Conservation (phyloP, 225 moss, liverwort and hornwort genomes). For the Anthoceros angustus region DNA sequence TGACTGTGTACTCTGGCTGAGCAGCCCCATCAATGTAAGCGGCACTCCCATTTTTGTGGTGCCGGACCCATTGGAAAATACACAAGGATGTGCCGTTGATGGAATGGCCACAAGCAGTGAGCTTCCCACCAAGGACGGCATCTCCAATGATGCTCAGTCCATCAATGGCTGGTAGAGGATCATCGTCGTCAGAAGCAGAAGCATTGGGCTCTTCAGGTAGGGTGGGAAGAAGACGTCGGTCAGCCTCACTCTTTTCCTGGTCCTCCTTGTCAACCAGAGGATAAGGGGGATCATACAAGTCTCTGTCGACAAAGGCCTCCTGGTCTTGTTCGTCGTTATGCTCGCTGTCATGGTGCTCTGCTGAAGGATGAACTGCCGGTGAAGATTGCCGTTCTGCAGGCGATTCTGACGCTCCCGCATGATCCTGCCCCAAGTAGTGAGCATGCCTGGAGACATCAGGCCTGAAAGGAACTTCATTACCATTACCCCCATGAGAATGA, state of each 20-base stretch:
- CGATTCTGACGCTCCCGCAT: background rate
- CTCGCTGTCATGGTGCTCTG: background rate
- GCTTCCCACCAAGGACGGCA: constrained; percentile 61
- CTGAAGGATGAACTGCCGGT: background rate
- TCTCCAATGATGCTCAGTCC: constrained; percentile 90
- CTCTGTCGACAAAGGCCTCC: constrained; percentile 29
- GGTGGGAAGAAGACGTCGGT: constrained; percentile 55
- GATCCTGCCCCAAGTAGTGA: background rate
- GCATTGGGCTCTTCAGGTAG: constrained; percentile 75
- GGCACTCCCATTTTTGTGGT: constrained; percentile 70
- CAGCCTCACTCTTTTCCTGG: constrained; percentile 39
- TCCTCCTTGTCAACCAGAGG: constrained; percentile 23
- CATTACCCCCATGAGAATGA: background rate
- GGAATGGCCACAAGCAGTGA: constrained; percentile 94
- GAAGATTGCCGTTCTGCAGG: background rate
- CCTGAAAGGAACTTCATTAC: background rate
- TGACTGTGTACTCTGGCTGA: constrained; percentile 92
- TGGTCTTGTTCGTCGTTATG: background rate
- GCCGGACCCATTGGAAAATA: constrained; percentile 99
- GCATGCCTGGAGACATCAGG: background rate
- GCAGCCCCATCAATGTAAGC: constrained; percentile 93
- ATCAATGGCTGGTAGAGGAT: constrained; percentile 81
- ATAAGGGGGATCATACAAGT: constrained; percentile 32
- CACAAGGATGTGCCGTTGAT: constrained; percentile 91
- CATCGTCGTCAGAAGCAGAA: constrained; percentile 63